These are phyloP conservation scores for Lactarius deliciosus DNA, from an alignment of 768 basidiomycete genomes.

Conservation along the genomic window DNA sequence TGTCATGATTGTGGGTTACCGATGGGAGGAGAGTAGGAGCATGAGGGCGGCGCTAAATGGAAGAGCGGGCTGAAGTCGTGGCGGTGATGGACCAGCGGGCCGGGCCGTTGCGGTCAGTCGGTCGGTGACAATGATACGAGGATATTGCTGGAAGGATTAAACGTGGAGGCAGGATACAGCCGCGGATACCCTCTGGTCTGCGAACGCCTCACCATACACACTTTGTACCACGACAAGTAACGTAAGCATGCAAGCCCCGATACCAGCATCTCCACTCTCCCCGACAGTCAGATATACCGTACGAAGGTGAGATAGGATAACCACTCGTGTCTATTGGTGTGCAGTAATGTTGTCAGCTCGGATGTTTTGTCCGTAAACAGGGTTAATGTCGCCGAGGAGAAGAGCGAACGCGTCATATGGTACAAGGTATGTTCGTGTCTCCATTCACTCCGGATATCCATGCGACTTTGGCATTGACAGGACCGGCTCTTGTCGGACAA, in stretches of 20 bases:
- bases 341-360: conserved; percentile 46
- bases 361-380: conserved; percentile 72
- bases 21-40: not conserved
- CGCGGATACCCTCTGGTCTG: too few species aligned
- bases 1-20: conserved; percentile 13
- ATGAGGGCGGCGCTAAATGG: not conserved
- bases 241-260: conserved; percentile 3
- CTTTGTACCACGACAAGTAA: not conserved
- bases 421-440: conserved; percentile 55
- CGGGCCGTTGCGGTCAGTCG: not conserved
- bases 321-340: not conserved
- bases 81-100: not conserved
- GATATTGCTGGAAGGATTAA: not conserved
- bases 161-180: not conserved
- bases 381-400: conserved; percentile 61
- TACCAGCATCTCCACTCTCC: not conserved
- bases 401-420: conserved; percentile 60
- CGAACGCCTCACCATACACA: not conserved
- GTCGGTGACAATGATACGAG: not conserved
- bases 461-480: conserved; percentile 40
- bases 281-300: conserved; percentile 18
- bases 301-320: conserved; percentile 13
- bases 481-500: conserved; percentile 71
- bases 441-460: conserved; percentile 21
- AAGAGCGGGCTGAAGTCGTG: not conserved